Evolutionary conservation across 768 basidiomycete species (phyloP).

Genomic region (Hypsizygus marmoreus): DNA sequence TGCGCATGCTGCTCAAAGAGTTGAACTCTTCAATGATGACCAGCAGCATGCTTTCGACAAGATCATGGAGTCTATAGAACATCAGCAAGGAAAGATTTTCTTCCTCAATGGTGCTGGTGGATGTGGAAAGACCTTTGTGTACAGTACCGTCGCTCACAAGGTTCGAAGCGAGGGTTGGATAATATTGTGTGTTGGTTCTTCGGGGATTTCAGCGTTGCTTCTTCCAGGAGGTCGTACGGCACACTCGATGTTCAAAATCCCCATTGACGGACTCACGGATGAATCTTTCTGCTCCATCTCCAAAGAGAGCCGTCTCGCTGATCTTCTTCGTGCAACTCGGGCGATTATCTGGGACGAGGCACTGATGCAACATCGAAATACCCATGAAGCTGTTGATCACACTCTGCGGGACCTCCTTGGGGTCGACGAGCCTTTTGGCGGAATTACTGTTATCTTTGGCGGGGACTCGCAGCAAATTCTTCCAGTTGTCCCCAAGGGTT

Average conservation of each 20-base stretch:
- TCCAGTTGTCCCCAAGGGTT: slow-evolving; percentile 40
- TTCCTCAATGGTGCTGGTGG: slow-evolving; percentile 46
- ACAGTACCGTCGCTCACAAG: slow-evolving; percentile 32
- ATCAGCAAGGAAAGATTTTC: slow-evolving; percentile 24
- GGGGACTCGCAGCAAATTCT: slow-evolving; percentile 50
- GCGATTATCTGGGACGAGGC: slow-evolving; percentile 48
- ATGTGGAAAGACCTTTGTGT: slow-evolving; percentile 48
- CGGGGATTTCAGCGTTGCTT: slow-evolving; percentile 49
- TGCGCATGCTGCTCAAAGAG: slow-evolving; percentile 7
- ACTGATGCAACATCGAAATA: slow-evolving; percentile 36
- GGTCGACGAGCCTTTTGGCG: slow-evolving; percentile 35
- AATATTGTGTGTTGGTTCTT: slow-evolving; percentile 51
- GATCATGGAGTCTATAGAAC: slow-evolving; percentile 27
- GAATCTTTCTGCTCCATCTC: slow-evolving; percentile 31
- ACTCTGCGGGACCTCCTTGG: slow-evolving; percentile 32
- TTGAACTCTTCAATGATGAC: slow-evolving; percentile 24
- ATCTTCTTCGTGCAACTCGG: too few relatives aligned
- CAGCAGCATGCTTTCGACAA: slow-evolving; percentile 28
- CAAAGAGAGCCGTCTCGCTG: too few relatives aligned
- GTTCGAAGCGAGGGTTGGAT: slow-evolving; percentile 29
- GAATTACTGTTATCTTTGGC: slow-evolving; percentile 43
- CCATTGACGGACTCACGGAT: slow-evolving; percentile 33
- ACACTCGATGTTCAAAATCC: slow-evolving; percentile 51
- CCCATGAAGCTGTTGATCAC: slow-evolving; percentile 37
- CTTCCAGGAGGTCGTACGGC: slow-evolving; percentile 45